phyloP scores from a whole-genome alignment of 2,329 filamentous ascomycete genomes.

The Zasmidium angulare region DNA sequence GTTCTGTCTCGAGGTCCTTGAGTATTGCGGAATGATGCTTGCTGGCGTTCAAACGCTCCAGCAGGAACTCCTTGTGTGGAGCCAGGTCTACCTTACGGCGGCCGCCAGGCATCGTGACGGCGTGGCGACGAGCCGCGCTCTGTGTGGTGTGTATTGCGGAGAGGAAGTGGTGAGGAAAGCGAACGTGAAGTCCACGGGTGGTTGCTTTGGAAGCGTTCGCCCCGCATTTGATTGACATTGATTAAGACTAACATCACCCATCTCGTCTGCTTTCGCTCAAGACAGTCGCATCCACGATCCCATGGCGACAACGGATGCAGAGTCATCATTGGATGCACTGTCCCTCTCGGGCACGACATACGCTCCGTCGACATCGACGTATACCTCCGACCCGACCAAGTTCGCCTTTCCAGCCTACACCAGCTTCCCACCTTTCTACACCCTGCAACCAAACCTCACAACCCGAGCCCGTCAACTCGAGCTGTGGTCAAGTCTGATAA shows the following conservation, averaged over 20 bases:
- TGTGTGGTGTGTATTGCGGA: neutral
- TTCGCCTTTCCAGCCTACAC: conserved; percentile 55
- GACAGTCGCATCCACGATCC: neutral
- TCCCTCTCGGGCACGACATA: conserved; percentile 10
- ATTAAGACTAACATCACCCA: neutral
- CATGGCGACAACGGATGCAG: conserved; percentile 7
- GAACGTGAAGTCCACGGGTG: neutral
- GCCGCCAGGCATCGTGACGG: neutral
- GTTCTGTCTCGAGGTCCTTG: neutral
- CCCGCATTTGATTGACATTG: conserved; percentile 5
- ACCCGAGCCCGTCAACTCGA: conserved; percentile 73
- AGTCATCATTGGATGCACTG: conserved; percentile 14
- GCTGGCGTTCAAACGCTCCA: neutral
- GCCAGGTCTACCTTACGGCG: neutral
- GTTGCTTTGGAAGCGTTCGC: neutral
- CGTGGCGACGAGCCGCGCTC: neutral
- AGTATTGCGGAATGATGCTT: neutral
- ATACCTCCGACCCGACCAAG: neutral
- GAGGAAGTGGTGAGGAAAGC: neutral
- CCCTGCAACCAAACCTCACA: conserved; percentile 70
- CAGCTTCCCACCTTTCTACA: conserved; percentile 83
- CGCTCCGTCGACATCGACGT: conserved; percentile 1
- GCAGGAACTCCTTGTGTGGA: neutral
- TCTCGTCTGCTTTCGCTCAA: neutral
- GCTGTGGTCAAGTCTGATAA: conserved; percentile 85